phyloP scores from a whole-genome alignment of 2,329 filamentous ascomycete genomes.

The Sporothrix brasiliensis region DNA sequence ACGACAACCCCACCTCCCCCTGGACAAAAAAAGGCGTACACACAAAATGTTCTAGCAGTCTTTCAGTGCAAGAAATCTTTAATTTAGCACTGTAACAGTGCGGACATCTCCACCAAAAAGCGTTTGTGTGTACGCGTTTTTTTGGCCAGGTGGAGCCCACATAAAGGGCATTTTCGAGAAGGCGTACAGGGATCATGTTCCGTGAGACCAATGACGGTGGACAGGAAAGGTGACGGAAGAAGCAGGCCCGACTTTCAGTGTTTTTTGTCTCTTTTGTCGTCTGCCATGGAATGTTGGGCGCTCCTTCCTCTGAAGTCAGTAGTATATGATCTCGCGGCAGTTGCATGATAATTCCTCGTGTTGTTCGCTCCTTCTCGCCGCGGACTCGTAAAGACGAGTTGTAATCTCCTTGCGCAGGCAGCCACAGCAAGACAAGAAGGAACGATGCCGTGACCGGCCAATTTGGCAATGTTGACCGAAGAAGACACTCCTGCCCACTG shows the following conservation, averaged over 20 bases:
- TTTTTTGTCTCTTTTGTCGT: conserved; percentile 4
- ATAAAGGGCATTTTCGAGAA: not conserved
- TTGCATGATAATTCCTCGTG: conserved; percentile 12
- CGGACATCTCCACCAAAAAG: no score
- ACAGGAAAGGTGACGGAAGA: not conserved
- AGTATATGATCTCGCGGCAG: not conserved
- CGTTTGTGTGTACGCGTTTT: no score
- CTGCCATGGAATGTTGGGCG: not conserved
- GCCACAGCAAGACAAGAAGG: not conserved
- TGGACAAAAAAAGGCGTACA: no score
- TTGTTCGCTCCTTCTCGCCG: conserved; percentile 14
- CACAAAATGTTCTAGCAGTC: no score
- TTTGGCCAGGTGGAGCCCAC: no score
- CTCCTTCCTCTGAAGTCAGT: not conserved
- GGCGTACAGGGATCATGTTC: conserved; percentile 5
- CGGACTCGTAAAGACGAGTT: not conserved
- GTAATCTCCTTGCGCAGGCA: not conserved
- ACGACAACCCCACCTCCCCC: no score
- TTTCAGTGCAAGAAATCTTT: no score
- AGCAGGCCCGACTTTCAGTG: not conserved
- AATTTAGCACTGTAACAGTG: no score
- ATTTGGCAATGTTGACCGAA: not conserved
- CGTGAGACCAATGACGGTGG: not conserved
- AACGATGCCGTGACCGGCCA: not conserved
- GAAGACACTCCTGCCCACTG: no score